Evolutionary conservation across 805 yeast genomes (phyloP).

Genomic region (Saccharomycopsis synnaedendra): DNA sequence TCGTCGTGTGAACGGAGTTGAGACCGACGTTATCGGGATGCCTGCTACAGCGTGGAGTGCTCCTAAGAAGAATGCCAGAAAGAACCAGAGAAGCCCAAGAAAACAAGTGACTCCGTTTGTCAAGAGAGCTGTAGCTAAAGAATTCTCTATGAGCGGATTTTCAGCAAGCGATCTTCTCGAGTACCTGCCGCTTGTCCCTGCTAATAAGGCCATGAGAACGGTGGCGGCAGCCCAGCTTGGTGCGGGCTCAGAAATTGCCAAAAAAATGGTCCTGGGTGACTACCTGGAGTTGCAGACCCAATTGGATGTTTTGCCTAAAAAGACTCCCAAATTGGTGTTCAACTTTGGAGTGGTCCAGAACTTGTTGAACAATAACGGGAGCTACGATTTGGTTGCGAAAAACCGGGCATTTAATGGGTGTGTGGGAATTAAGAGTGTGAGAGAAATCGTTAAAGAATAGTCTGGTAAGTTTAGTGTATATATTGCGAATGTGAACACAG

Average conservation of each 20-base stretch:
- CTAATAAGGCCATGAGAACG: slow-evolving; percentile 8
- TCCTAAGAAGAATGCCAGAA: too few relatives aligned
- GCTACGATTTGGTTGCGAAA: slow-evolving; percentile 18
- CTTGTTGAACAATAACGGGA: slow-evolving; percentile 19
- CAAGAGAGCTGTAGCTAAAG: too few relatives aligned
- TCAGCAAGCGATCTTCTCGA: slow-evolving; percentile 1
- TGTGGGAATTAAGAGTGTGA: slow-evolving; percentile 21
- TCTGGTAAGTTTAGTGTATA: not conserved
- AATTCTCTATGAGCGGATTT: too few relatives aligned
- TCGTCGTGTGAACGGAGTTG: too few relatives aligned
- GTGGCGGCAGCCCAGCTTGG: slow-evolving; percentile 5
- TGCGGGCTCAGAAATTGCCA: not conserved
- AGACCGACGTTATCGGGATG: too few relatives aligned
- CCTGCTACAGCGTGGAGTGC: too few relatives aligned
- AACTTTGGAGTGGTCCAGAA: slow-evolving; percentile 21
- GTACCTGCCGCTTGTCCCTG: slow-evolving; percentile 10
- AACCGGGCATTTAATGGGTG: slow-evolving; percentile 20
- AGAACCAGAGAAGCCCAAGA: too few relatives aligned
- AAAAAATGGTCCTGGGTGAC: slow-evolving; percentile 11
- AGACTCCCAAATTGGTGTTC: slow-evolving; percentile 8
- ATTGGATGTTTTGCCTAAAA: not conserved
- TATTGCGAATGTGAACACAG: not conserved
- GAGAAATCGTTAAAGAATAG: slow-evolving; percentile 8
- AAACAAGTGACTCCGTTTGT: too few relatives aligned
- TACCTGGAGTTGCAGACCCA: not conserved